Evolutionary conservation across 352 stramenopile genomes (phyloP), one percentile per base, ranked within the genome.

Genomic region (Pythium folliculosum): DNA sequence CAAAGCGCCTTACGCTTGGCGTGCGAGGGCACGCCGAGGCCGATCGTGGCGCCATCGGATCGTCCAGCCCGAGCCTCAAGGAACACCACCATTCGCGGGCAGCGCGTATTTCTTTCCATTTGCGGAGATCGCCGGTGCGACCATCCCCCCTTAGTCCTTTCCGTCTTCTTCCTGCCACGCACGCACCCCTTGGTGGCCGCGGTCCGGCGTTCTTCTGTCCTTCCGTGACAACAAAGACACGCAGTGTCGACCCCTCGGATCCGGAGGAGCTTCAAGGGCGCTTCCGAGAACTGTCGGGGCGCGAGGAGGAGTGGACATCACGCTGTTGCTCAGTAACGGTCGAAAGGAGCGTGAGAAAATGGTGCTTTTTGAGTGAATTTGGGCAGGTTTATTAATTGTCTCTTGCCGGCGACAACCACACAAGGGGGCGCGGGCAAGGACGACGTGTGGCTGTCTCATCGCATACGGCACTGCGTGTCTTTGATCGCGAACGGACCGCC

Each of bases 221-320:
- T 47, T 47, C 40, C 40, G 17, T n/a, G 40, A 47, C 40, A 47
- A n/a, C 17, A 47, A 47, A 47, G 40, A 47, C 40, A 47, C 40
- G 40, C 40, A 47, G 40, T 47, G 40, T 47, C 40, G 40, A 47
- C 40, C 9, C 40, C 40, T 17, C 37, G 10, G 37, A 43, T 12
- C 14, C 37, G 4, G 37, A 12, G 9, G 37, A 43, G 37, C 27
- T 32, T 32, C 27, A 5, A 5, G 27, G 27, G 27, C 40, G 17
- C 4, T 47, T 47, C 40, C 40, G 40, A 19, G 40, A 47, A 47
- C 10, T 13, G 40, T 47, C 40, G 40, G 40, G 3, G 27, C 27
- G n/a, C 38, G 38, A 44, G 38, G 32, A 10, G 5, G 35, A 40
- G 12, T 7, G 35, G 35, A 14, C 4, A 40, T 7, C 35, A 14